Conservation (phyloP, 2,329 filamentous ascomycete species). For the Chaetomiaceae sp. region DNA sequence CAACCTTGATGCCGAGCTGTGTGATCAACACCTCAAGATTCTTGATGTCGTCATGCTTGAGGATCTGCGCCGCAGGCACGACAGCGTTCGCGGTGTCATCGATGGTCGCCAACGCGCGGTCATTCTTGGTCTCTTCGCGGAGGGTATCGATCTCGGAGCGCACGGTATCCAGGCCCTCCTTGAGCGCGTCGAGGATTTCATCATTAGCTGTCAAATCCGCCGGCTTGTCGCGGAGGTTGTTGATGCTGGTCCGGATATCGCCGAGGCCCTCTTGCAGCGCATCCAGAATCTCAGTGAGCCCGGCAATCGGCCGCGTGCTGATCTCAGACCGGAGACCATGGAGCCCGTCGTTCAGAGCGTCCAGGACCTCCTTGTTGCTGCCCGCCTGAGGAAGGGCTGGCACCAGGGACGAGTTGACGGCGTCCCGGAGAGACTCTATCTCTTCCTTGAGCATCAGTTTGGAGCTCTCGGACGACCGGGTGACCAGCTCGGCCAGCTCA, state of each 20-base stretch:
- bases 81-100: conserved; percentile 46
- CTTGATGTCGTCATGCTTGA: conserved; percentile 72
- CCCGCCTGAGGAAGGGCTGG: conserved; percentile 42
- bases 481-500: conserved; percentile 61
- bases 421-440: conserved; percentile 75
- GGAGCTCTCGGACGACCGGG: conserved; percentile 44
- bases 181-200: conserved; percentile 84
- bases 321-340: conserved; percentile 73
- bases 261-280: conserved; percentile 84
- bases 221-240: conserved; percentile 72
- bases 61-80: conserved; percentile 44
- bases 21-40: conserved; percentile 79
- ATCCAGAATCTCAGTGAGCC: conserved; percentile 84
- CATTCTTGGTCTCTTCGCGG: conserved; percentile 51
- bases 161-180: conserved; percentile 71
- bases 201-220: conserved; percentile 79
- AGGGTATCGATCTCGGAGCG: conserved; percentile 74
- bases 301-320: conserved; percentile 57
- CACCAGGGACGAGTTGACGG: conserved; percentile 66
- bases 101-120: conserved; percentile 48
- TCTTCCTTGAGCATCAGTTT: conserved; percentile 74
- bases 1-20: conserved; percentile 78
- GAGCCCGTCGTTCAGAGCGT: conserved; percentile 66
- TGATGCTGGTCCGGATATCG: conserved; percentile 71
- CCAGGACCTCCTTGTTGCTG: conserved; percentile 62